These are phyloP conservation scores for Phytopythium delawarense DNA, from an alignment of 352 stramenopile genomes.

Conservation along the genomic window DNA sequence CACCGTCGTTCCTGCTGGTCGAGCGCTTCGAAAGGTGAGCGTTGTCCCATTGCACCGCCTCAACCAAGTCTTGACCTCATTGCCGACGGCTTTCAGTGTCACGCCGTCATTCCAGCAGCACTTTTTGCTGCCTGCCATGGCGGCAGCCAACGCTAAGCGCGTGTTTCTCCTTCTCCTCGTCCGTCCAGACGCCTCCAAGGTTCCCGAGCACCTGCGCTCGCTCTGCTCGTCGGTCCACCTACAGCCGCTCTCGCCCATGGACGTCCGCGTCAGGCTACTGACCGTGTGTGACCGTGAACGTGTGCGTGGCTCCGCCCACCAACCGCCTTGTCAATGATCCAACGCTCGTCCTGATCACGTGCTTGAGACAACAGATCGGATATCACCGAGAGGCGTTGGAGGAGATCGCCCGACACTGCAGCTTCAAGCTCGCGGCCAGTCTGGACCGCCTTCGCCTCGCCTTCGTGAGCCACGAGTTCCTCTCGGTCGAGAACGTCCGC, in stretches of 20 bases:
- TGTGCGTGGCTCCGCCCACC: constrained; percentile 15
- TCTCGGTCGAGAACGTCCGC: constrained; percentile 50
- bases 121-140: constrained; percentile 43
- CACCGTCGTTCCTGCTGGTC: constrained; percentile 38
- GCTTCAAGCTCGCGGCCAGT: constrained; percentile 34
- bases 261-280: constrained; percentile 56
- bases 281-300: constrained; percentile 38
- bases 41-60: background rate
- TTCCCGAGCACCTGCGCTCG: constrained; percentile 59
- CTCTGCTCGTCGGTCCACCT: constrained; percentile 37
- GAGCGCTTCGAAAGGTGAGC: constrained; percentile 54
- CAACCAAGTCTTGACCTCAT: background rate
- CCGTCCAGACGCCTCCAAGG: constrained; percentile 41
- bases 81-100: constrained; percentile 26
- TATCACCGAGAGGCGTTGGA: constrained; percentile 57
- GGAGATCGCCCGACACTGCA: constrained; percentile 25
- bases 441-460: constrained; percentile 40
- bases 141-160: constrained; percentile 40
- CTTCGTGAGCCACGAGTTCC: constrained; percentile 46
- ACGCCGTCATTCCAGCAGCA: constrained; percentile 60
- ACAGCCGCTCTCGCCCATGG: constrained; percentile 23
- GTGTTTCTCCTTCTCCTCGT: constrained; percentile 57
- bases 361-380: constrained; percentile 35
- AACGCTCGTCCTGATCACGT: background rate
- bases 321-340: background rate